phyloP scores from a whole-genome alignment of 2,329 filamentous ascomycete species.

The Penicillium verrucosum region DNA sequence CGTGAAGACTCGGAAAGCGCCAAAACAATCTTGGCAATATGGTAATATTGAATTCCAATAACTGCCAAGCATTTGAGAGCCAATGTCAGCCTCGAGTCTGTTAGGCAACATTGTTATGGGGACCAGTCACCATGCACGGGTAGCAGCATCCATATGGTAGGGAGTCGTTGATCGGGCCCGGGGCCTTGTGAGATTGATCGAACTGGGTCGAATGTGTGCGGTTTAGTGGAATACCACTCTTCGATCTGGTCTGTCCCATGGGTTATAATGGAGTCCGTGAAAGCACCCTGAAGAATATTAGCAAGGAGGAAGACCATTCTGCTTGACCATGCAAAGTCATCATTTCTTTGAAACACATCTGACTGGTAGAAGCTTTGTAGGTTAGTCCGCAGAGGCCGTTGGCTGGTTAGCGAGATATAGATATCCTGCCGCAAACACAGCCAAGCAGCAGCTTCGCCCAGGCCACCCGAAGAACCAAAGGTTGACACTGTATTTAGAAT shows the following conservation, averaged over 20 bases:
- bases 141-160: constrained; percentile 31
- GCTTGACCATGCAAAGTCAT: constrained; percentile 39
- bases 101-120: not conserved
- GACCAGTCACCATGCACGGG: constrained; percentile 27
- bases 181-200: constrained; percentile 19
- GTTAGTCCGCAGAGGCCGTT: constrained; percentile 34
- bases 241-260: constrained; percentile 10
- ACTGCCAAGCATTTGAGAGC: constrained; percentile 17
- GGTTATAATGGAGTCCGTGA: too few relatives aligned
- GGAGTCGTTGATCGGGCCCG: constrained; percentile 24
- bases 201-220: constrained; percentile 29
- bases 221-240: constrained; percentile 22
- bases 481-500: constrained; percentile 38
- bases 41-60: constrained; percentile 37
- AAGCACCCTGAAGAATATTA: constrained; percentile 23
- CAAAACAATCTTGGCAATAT: constrained; percentile 33
- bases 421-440: constrained; percentile 41
- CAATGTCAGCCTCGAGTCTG: not conserved
- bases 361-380: constrained; percentile 35
- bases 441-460: constrained; percentile 42
- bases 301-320: constrained; percentile 38
- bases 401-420: constrained; percentile 36
- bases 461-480: constrained; percentile 38
- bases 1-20: constrained; percentile 17
- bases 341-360: constrained; percentile 30